Conservation (phyloP, 495 filamentous ascomycete genomes). For the Hypoxylon trugodes region DNA sequence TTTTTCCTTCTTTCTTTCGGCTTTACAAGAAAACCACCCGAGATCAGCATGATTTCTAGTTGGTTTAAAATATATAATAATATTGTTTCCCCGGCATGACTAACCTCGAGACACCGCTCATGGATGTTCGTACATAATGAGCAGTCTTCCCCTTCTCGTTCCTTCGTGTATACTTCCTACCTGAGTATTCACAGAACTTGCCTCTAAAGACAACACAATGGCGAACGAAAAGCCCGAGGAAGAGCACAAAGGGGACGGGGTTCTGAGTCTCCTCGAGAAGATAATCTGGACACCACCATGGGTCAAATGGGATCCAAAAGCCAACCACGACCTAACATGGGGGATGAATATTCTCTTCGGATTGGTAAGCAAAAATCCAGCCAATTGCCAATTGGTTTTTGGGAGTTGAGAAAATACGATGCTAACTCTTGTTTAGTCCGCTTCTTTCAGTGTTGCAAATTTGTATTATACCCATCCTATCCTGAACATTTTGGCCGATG, state of each 20-base stretch:
- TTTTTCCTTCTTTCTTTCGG: slow-evolving; percentile 2
- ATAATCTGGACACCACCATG: slow-evolving; percentile 60
- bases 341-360: slow-evolving; percentile 68
- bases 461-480: slow-evolving; percentile 78
- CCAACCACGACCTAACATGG: slow-evolving; percentile 66
- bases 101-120: background rate
- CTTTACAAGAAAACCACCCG: slow-evolving; percentile 8
- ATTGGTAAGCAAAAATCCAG: slow-evolving; percentile 41
- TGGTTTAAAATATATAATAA: background rate
- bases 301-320: slow-evolving; percentile 64
- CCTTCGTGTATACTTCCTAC: background rate
- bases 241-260: background rate
- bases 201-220: slow-evolving; percentile 1
- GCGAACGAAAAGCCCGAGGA: slow-evolving; percentile 4
- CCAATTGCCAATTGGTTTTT: background rate
- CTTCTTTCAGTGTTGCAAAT: slow-evolving; percentile 69
- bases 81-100: slow-evolving; percentile 12
- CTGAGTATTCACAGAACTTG: background rate
- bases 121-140: slow-evolving; percentile 10
- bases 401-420: slow-evolving; percentile 29
- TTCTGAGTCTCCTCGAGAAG: background rate
- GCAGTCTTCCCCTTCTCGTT: slow-evolving; percentile 2
- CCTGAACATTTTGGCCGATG: slow-evolving; percentile 68
- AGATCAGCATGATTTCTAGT: slow-evolving; percentile 12
- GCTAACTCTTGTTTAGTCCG: slow-evolving; percentile 36